Base-by-base conservation (phyloP, 371 early-diverging fungal species). In the Parasitella parasitica region DNA sequence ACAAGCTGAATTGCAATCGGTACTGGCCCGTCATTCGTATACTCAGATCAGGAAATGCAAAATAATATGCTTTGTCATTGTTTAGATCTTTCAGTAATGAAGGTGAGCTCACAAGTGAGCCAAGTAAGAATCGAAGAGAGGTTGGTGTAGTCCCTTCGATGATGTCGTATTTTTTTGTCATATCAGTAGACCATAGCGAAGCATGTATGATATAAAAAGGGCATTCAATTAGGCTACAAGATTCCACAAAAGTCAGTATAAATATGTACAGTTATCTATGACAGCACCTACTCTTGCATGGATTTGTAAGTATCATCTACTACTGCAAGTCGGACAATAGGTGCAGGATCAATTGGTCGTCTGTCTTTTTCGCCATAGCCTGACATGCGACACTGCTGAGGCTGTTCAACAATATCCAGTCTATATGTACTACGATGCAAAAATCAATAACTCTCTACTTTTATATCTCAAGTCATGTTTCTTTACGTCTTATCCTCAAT, bases 321-420 rank as follows among this genome's bases (percentile, higher is more conserved):
- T 1, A 63, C 28, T 1, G 28, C 43, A 8, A 69, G 37, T 53
- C 52, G 56, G 0, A 69, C 35, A 11, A 89, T 81, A 5, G 90
- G 89, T 6, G 89, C 89, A 15, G 90, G 92, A 64, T 91, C 90
- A 36, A 91, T 81, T 5, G 90, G 89, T 28, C 92, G 69, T 28
- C 89, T 69, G 69, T 90, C 91, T 59, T 87, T 90, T 16, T 85
- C 89, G 35, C 86, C 84, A 56, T 84, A 85, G 1, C 89, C 88
- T 43, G 88, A 87, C 75, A 86, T 82, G 16, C 91, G 78, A 55
- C 89, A 89, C 22, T 87, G 76, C 22, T 79, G 56, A n/a, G 91
- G 91, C 53, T 89, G 84, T 64, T 91, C 89, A 20, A 81, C 75
- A 55, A 88, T 77, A 18, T 32, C 38, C 9, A 72, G 50, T 24